These are phyloP conservation scores for Colletotrichum sp. DNA, from an alignment of 2,329 filamentous ascomycete species.

Conservation along the genomic window DNA sequence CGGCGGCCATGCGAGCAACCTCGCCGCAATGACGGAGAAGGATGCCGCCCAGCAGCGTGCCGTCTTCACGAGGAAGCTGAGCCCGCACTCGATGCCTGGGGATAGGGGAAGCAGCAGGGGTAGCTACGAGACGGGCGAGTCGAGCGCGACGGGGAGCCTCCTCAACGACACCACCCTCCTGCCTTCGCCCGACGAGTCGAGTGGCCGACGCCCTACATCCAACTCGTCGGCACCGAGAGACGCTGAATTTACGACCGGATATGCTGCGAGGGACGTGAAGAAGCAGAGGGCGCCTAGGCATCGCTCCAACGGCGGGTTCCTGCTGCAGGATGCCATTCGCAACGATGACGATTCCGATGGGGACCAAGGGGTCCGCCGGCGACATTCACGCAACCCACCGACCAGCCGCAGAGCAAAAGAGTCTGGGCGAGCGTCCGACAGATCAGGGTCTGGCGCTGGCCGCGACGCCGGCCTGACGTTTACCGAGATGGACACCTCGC, in stretches of 20 bases:
- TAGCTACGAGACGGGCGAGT: conserved; percentile 50
- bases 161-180: conserved; percentile 23
- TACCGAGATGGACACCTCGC: not conserved
- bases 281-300: conserved; percentile 38
- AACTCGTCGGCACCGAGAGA: conserved; percentile 18
- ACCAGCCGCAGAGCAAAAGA: conserved; percentile 6
- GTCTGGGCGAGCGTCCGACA: conserved; percentile 5
- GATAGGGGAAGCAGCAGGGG: conserved; percentile 38
- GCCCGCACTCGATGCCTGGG: conserved; percentile 11
- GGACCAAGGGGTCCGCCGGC: conserved; percentile 33
- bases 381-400: conserved; percentile 27
- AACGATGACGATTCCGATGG: conserved; percentile 32
- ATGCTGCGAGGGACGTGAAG: conserved; percentile 23
- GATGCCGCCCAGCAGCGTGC: conserved; percentile 19
- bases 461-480: conserved; percentile 2
- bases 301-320: conserved; percentile 55
- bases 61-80: conserved; percentile 9
- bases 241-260: conserved; percentile 24
- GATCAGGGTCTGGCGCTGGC: conserved; percentile 5
- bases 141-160: conserved; percentile 42
- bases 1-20: conserved; percentile 24
- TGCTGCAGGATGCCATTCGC: conserved; percentile 50
- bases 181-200: conserved; percentile 9
- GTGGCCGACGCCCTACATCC: not conserved
- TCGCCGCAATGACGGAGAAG: conserved; percentile 25